Evolutionary conservation across 2,329 filamentous ascomycete genomes (phyloP), one percentile per base, ranked within the genome.

Genomic region (Aspergillus brunneoviolaceus): DNA sequence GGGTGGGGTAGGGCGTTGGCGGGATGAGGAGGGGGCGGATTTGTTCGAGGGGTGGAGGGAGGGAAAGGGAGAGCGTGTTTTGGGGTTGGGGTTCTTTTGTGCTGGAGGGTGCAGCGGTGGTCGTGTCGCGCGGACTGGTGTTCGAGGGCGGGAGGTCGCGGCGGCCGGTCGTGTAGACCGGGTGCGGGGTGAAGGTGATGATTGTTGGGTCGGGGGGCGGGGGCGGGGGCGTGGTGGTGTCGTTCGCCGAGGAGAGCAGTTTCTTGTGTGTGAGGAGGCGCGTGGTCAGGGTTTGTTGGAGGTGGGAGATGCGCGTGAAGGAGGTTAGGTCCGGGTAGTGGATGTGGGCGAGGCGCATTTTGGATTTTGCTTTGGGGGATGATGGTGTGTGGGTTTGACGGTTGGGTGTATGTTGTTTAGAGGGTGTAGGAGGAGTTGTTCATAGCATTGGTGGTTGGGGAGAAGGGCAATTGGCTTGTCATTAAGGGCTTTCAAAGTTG

Each of bases 81-180:
- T 12, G 42, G 4, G 21, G 11, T 29, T 54, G 23, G 23, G 39
- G 1, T 19, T 9, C 39, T 9, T n/a, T 9, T 2, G 4, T 6
- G 1, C 16, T 9, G 27, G 27, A 29, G 16, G 14, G n/a, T 12
- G 11, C 21, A 12, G 51, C 14, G 5, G 49, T 68, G 65, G 51
- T 21, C 9, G 49, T 68, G 65, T 74, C 72, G 29, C 63, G 63
- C 11, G 68, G 68, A 50, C 64, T 70, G 55, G 71, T 72, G 61
- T 72, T 75, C n/a, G 76, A 73, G 1, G 77, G 76, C 9, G 75
- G 74, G 3, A 80, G 74, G 58, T 97, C 92, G 33, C 95, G 89
- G 5, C 94, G 89, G 57, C 95, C 95, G 65, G 93, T 89, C 14
- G 94, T 97, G 77, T 95, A 97, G 51, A 92, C 91, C 1, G 93